phyloP scores from a whole-genome alignment of 352 stramenopile species.

The Phytopythium sindhum region DNA sequence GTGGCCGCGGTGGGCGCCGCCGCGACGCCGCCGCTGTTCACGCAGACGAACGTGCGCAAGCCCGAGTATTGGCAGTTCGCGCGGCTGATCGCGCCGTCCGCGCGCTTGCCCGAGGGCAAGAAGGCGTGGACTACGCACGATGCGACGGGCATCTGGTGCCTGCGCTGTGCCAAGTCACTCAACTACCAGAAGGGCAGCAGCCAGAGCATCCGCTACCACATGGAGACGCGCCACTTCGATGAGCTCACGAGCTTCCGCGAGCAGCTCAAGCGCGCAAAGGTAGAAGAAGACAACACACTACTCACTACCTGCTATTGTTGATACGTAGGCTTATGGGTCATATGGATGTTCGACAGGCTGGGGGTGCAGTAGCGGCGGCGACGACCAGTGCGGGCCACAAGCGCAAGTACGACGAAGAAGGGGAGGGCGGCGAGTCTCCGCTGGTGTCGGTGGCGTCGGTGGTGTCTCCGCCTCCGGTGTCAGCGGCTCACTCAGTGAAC shows the following conservation, averaged over 20 bases:
- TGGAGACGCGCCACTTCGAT: constrained; percentile 49
- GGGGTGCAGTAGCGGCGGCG: not conserved
- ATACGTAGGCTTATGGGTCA: not conserved
- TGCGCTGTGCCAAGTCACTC: constrained; percentile 28
- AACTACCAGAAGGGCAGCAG: constrained; percentile 45
- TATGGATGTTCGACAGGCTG: not conserved
- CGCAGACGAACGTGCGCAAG: constrained; percentile 44
- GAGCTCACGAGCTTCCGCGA: constrained; percentile 18
- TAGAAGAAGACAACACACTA: too few relatives aligned
- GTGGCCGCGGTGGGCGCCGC: not conserved
- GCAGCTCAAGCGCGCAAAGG: constrained; percentile 8
- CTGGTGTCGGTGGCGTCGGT: not conserved
- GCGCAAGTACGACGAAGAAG: not conserved
- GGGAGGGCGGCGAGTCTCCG: not conserved
- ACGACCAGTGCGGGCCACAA: not conserved
- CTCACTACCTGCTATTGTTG: not conserved
- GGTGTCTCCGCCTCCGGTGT: not conserved
- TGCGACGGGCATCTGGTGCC: constrained; percentile 46
- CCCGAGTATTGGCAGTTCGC: constrained; percentile 57
- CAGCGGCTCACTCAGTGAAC: not conserved
- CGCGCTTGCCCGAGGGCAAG: constrained; percentile 18
- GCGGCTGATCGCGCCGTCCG: constrained; percentile 17
- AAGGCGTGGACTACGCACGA: constrained; percentile 48
- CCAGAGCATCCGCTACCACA: constrained; percentile 59
- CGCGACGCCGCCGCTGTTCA: constrained; percentile 30